phyloP scores from a whole-genome alignment of 2,329 filamentous ascomycete genomes.

The Trichoderma endophyticum region DNA sequence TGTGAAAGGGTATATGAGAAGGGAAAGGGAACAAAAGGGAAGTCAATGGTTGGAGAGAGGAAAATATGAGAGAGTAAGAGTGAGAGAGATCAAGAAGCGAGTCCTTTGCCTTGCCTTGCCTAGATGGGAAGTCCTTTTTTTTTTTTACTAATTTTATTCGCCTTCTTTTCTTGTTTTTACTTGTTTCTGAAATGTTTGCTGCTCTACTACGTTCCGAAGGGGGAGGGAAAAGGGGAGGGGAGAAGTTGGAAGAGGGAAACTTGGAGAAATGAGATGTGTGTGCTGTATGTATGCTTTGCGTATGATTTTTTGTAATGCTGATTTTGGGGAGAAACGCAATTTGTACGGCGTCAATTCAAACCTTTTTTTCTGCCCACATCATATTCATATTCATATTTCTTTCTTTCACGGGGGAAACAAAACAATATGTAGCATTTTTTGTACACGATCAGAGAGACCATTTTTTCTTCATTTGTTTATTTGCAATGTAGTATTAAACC shows the following conservation, averaged over 20 bases:
- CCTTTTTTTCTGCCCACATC: background rate
- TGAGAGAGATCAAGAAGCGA: conserved; percentile 5
- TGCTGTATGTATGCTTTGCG: conserved; percentile 13
- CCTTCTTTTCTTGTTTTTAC: background rate
- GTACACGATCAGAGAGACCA: background rate
- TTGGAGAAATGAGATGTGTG: background rate
- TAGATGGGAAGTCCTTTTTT: conserved; percentile 4
- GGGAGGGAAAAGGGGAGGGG: background rate
- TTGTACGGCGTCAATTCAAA: conserved; percentile 3
- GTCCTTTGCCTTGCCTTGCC: background rate
- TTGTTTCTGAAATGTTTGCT: background rate
- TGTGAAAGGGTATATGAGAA: background rate
- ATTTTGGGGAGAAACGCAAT: conserved; percentile 3
- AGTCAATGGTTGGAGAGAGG: background rate
- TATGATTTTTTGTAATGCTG: conserved; percentile 18
- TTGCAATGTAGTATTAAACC: background rate
- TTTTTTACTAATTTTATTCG: conserved; percentile 5
- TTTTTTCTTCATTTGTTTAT: background rate
- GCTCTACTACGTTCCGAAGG: background rate
- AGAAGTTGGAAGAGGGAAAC: background rate
- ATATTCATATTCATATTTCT: background rate
- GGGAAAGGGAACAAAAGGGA: background rate
- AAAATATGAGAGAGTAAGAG: background rate
- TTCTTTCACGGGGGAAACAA: background rate
- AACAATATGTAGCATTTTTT: background rate